Evolutionary conservation across 805 yeast species (phyloP).

Genomic region (Yarrowia osloensis): DNA sequence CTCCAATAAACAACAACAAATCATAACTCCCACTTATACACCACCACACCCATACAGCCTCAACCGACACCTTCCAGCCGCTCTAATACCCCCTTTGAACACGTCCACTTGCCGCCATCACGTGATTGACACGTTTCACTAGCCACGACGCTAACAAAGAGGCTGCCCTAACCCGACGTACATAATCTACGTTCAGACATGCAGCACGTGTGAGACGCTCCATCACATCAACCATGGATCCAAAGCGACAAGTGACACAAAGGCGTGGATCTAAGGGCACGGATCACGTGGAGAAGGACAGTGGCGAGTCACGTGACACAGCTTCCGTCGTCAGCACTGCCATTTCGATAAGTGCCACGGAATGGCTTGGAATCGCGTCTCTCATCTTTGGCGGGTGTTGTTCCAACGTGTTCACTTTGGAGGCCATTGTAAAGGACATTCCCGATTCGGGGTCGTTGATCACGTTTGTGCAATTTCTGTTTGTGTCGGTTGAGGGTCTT

Average conservation of each 20-base stretch:
- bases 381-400: conserved; percentile 75
- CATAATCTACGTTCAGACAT: conserved; percentile 6
- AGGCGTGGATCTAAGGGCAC: background rate
- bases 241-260: background rate
- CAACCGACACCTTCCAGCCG: too few species aligned
- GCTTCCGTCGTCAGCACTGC: background rate
- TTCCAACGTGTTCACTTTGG: conserved; percentile 64
- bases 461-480: conserved; percentile 58
- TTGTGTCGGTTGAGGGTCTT: conserved; percentile 52
- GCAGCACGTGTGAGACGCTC: background rate
- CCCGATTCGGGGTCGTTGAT: conserved; percentile 52
- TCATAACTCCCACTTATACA: too few species aligned
- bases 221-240: background rate
- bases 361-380: conserved; percentile 37
- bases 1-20: too few species aligned
- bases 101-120: background rate
- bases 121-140: conserved; percentile 10
- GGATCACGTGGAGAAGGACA: background rate
- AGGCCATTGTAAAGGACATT: conserved; percentile 48
- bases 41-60: too few species aligned
- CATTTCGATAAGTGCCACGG: background rate
- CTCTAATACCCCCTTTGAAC: too few species aligned
- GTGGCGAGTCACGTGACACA: background rate
- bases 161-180: conserved; percentile 6
- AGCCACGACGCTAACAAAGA: background rate